Evolutionary conservation across 257 asterid species (phyloP), one percentile per base, ranked within the genome.

Genomic region (Gentiana straminea): DNA sequence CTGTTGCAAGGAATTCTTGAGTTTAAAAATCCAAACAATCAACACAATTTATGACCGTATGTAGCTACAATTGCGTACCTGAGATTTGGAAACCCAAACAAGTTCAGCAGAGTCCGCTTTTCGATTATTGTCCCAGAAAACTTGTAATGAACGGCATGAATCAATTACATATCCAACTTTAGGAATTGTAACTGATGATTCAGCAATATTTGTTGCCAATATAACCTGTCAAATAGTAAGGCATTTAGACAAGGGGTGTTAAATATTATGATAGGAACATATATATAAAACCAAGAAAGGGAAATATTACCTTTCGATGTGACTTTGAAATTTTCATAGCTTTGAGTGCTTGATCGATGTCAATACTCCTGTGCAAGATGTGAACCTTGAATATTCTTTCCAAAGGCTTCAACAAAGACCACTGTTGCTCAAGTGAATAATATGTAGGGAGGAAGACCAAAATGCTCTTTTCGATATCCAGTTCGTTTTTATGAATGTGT

Each of bases 111-210:
- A 39, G 44, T 91, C 95, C 46, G 79, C 65, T 70, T 78, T 91
- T 73, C 84, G 68, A 57, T 54, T 69, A 34, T 53, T 70, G 69
- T 91, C 95, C 97, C 97, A 91, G 71, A 75, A 78, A 69, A 91
- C 95, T 83, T 87, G 97, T 77, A 91, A 80, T 58, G 98, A 87
- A 64, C 98, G 97, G 59, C 98, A 91, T 34, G 98, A 91, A 75
- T 91, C 98, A 67, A 91, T 81, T 64, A 91, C 94, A 73, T 83
- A 81, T 56, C 97, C 98, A 38, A 91, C 96, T 76, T 83, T 79
- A 52, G 98, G 98, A 79, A 91, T 91, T 33, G 98, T 91, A 60
- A 91, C 98, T 9, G 98, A 91, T 73, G 98, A 91, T 71, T 91
- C 98, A 51, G 97, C 98, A 68, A 91, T 91, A 61, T 91, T 91